Evolutionary conservation across 2,329 filamentous ascomycete genomes (phyloP).

Genomic region (Colletotrichum acutatum): DNA sequence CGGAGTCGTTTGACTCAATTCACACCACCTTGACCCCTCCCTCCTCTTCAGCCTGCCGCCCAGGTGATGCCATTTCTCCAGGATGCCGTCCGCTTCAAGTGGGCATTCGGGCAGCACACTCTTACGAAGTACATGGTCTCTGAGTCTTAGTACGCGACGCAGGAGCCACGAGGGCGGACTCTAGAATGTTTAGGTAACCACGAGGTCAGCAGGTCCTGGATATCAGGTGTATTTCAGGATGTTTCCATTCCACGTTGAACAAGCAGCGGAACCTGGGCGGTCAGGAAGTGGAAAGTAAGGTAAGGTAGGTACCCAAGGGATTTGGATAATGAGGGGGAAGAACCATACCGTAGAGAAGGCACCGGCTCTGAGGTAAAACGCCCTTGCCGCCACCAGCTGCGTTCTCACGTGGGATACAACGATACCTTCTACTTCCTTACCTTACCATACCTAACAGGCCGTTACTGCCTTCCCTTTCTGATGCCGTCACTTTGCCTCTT

Average conservation of each 20-base stretch:
- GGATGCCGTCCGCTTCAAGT: constrained; percentile 12
- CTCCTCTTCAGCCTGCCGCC: constrained; percentile 19
- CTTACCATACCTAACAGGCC: not conserved
- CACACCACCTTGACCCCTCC: constrained; percentile 23
- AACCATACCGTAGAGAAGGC: not conserved
- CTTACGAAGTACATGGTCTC: not conserved
- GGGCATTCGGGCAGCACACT: constrained; percentile 10
- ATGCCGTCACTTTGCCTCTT: constrained; percentile 1
- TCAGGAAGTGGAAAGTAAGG: not conserved
- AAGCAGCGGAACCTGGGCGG: not conserved
- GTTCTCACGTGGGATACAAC: not conserved
- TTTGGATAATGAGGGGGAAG: not conserved
- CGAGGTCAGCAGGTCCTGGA: constrained; percentile 16
- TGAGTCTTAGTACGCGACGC: not conserved
- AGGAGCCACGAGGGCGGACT: not conserved
- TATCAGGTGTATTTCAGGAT: too few species aligned
- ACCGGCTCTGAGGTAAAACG: constrained; percentile 2
- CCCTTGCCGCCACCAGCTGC: constrained; percentile 14
- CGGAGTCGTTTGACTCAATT: constrained; percentile 19
- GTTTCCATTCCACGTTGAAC: not conserved
- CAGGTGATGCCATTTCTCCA: constrained; percentile 37
- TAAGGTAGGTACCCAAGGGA: not conserved
- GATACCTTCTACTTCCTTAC: not conserved
- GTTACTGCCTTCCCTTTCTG: not conserved
- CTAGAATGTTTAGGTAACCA: not conserved